Percentiles rank a stretch among this genome's conserved stretches.
phyloP scores from a whole-genome alignment of 108 stramenopile species.

The Nannochloropsis granulata region DNA sequence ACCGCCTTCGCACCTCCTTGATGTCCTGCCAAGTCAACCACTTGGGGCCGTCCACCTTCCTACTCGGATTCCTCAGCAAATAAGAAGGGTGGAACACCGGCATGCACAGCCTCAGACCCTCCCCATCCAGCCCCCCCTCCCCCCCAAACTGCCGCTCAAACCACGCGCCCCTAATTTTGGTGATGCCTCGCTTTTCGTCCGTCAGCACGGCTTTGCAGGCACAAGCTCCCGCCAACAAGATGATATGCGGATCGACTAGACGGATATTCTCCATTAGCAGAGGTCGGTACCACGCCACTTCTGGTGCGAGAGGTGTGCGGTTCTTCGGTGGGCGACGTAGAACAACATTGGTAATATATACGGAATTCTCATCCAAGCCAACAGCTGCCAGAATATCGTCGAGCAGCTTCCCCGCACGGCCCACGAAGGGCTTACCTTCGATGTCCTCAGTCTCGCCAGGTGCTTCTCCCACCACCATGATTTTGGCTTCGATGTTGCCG shows the following conservation, averaged over 20 bases:
- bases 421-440: conserved; percentile 17
- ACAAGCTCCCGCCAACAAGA: conserved; percentile 2
- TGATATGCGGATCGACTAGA: conserved; percentile 9
- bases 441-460: conserved; percentile 10
- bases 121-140: not conserved
- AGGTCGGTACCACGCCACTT: conserved; percentile 15
- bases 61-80: not conserved
- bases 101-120: not conserved
- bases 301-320: conserved; percentile 3
- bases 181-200: conserved; percentile 9
- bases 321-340: conserved; percentile 3
- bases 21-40: not conserved
- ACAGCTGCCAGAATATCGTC: conserved; percentile 4
- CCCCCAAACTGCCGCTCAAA: not conserved
- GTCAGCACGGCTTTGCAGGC: conserved; percentile 6
- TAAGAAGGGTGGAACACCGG: not conserved
- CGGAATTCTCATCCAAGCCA: conserved; percentile 1
- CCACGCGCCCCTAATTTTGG: conserved; percentile 3
- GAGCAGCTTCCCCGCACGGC: conserved; percentile 14
- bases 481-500: not conserved
- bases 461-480: conserved; percentile 21
- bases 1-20: not conserved
- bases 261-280: conserved; percentile 8
- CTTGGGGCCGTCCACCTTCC: not conserved
- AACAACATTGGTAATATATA: conserved; percentile 18